phyloP scores from a whole-genome alignment of 805 yeast species.

The Priceomyces castillae region DNA sequence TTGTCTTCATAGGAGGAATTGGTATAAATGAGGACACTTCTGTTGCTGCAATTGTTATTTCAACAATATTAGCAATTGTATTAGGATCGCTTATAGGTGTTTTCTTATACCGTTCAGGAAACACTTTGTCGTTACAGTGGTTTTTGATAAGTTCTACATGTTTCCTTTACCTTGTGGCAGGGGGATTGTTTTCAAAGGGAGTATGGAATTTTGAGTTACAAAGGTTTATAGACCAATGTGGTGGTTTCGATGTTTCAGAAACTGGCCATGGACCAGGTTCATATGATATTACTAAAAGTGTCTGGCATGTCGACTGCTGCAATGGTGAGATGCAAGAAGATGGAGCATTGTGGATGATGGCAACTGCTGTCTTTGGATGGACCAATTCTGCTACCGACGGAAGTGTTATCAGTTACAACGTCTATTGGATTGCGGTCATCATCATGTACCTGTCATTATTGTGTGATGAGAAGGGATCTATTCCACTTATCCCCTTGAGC shows the following conservation, averaged over 20 bases:
- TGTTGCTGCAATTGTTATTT: conserved; percentile 28
- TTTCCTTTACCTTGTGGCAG: conserved; percentile 42
- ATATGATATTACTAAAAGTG: conserved; percentile 37
- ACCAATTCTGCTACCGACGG: conserved; percentile 47
- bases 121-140: conserved; percentile 40
- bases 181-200: conserved; percentile 44
- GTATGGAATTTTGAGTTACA: conserved; percentile 45
- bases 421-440: conserved; percentile 37
- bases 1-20: conserved; percentile 43
- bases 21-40: conserved; percentile 37
- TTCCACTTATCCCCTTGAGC: conserved; percentile 37
- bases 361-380: conserved; percentile 46
- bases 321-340: conserved; percentile 42
- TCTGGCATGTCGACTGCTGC: conserved; percentile 49
- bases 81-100: conserved; percentile 35
- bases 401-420: conserved; percentile 35
- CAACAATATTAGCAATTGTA: conserved; percentile 25
- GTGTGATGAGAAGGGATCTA: conserved; percentile 37
- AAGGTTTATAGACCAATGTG: conserved; percentile 35
- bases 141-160: conserved; percentile 39
- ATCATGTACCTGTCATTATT: conserved; percentile 28
- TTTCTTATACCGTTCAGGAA: conserved; percentile 38
- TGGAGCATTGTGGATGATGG: conserved; percentile 45
- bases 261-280: conserved; percentile 48
- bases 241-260: conserved; percentile 41